Conservation (phyloP, 495 filamentous ascomycete genomes). For the Tuber aestivum region DNA sequence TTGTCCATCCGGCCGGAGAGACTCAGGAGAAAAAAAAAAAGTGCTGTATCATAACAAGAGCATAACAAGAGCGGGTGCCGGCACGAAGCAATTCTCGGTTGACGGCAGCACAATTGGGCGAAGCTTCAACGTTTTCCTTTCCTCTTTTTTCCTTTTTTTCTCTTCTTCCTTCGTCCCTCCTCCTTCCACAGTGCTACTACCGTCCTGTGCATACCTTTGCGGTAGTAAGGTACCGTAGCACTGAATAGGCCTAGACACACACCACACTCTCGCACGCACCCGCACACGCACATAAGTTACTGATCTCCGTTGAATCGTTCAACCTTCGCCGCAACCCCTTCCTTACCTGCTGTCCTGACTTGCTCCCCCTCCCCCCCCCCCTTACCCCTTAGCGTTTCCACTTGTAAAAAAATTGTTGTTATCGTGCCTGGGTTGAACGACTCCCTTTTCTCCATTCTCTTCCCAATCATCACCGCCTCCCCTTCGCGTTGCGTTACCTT, state of each 20-base stretch:
- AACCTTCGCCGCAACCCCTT: background rate
- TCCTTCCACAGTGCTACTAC: background rate
- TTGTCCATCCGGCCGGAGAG: background rate
- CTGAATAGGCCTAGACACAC: background rate
- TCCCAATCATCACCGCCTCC: background rate
- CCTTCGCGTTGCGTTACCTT: background rate
- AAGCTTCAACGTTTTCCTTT: constrained; percentile 1
- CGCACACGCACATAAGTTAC: background rate
- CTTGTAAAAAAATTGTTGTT: background rate
- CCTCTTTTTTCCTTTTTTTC: background rate
- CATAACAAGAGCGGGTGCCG: background rate
- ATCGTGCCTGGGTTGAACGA: background rate
- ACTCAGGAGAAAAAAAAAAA: background rate
- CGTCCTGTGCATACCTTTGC: background rate
- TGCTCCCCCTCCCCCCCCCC: background rate
- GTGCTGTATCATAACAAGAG: no score
- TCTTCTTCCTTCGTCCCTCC: no score
- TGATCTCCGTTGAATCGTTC: background rate
- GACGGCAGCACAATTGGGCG: background rate
- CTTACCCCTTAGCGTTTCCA: background rate
- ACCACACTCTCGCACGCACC: background rate
- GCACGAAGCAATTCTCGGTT: background rate
- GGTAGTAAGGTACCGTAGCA: constrained; percentile 1
- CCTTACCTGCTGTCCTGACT: background rate
- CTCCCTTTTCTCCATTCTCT: background rate